These are phyloP conservation scores for Friedmanniomyces simplex DNA, from an alignment of 495 filamentous ascomycete genomes.

Conservation along the genomic window DNA sequence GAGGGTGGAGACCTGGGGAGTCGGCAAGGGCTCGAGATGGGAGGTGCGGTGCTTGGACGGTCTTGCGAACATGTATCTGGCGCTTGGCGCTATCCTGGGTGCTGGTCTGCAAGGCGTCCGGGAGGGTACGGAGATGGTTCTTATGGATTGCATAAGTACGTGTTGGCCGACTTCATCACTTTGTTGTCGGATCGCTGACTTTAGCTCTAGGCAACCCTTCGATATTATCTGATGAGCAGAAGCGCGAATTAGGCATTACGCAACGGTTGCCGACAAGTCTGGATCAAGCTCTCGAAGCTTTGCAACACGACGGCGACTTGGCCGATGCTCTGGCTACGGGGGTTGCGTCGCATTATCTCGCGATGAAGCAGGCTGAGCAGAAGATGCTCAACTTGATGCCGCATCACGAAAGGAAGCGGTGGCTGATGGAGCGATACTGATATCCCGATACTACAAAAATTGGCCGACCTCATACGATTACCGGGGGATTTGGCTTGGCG, in stretches of 20 bases:
- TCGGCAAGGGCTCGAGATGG: constrained; percentile 42
- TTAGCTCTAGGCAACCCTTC: constrained; percentile 23
- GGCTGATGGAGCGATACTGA: constrained; percentile 33
- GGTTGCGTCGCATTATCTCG: constrained; percentile 26
- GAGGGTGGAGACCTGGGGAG: constrained; percentile 32
- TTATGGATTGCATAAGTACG: constrained; percentile 50
- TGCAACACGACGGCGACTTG: constrained; percentile 25
- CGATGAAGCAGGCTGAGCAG: constrained; percentile 30
- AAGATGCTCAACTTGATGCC: constrained; percentile 30
- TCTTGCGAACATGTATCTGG: constrained; percentile 62
- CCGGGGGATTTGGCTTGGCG: neutral
- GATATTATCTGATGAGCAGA: constrained; percentile 38
- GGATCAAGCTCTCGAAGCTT: constrained; percentile 19
- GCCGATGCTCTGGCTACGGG: constrained; percentile 19
- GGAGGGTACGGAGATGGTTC: constrained; percentile 34
- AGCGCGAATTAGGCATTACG: constrained; percentile 43
- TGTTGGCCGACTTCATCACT: constrained; percentile 14
- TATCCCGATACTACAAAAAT: no score
- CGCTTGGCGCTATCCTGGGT: constrained; percentile 53
- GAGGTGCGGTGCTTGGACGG: constrained; percentile 64
- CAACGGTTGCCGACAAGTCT: constrained; percentile 23
- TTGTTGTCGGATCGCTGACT: neutral
- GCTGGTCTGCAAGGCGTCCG: constrained; percentile 54
- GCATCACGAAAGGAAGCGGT: constrained; percentile 24
- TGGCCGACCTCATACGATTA: neutral